phyloP scores from a whole-genome alignment of 2,329 filamentous ascomycete species.

The Claviceps africana region DNA sequence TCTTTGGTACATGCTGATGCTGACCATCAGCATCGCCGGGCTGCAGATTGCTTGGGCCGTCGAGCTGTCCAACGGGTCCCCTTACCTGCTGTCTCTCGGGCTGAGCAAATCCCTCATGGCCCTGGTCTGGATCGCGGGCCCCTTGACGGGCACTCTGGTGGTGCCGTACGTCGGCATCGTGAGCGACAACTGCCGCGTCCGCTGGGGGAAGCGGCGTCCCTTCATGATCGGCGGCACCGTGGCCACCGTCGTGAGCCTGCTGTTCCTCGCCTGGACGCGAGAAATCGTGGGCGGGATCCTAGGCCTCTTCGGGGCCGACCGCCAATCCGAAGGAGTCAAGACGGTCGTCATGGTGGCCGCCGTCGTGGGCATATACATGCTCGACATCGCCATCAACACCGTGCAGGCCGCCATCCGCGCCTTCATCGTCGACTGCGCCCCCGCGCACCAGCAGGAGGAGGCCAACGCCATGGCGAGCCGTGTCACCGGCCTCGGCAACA shows the following conservation, averaged over 20 bases:
- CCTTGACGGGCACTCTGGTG: conserved; percentile 62
- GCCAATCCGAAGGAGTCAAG: conserved; percentile 50
- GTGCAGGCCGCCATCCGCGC: conserved; percentile 85
- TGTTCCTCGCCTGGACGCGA: conserved; percentile 60
- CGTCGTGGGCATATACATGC: conserved; percentile 73
- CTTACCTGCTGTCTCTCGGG: conserved; percentile 65
- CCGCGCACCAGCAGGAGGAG: conserved; percentile 81
- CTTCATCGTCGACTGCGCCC: conserved; percentile 87
- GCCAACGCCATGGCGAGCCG: conserved; percentile 92
- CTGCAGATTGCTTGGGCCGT: conserved; percentile 94
- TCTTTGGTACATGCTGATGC: conserved; percentile 68
- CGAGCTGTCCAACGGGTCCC: conserved; percentile 84
- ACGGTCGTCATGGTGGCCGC: conserved; percentile 60
- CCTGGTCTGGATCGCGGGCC: conserved; percentile 73
- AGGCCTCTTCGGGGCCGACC: conserved; percentile 54
- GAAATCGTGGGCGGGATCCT: conserved; percentile 58
- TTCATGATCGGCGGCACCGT: conserved; percentile 62
- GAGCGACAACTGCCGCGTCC: conserved; percentile 61
- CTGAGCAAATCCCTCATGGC: conserved; percentile 74
- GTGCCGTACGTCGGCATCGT: conserved; percentile 74
- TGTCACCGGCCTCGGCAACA: conserved; percentile 76
- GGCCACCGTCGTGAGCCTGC: conserved; percentile 52
- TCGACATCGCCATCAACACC: conserved; percentile 94
- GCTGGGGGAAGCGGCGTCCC: conserved; percentile 67
- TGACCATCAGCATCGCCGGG: conserved; percentile 78